Evolutionary conservation across 2,329 filamentous ascomycete genomes (phyloP).

Genomic region (Paramyrothecium sp.): DNA sequence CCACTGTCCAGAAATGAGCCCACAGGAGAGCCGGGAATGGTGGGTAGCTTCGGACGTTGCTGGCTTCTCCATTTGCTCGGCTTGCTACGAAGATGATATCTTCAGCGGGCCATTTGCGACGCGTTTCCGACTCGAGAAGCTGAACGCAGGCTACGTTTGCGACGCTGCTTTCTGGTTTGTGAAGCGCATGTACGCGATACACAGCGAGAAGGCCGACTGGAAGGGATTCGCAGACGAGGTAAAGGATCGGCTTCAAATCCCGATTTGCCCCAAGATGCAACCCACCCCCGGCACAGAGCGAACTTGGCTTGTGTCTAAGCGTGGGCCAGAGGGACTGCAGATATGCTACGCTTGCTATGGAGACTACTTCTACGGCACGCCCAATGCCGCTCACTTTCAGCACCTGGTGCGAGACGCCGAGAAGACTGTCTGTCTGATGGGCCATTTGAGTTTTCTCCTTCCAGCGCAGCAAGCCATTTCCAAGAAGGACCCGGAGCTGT

Average conservation of each 20-base stretch:
- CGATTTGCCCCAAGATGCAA: constrained; percentile 22
- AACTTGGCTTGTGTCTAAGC: constrained; percentile 30
- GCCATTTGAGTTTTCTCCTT: constrained; percentile 25
- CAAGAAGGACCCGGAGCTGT: constrained; percentile 24
- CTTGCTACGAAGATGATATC: constrained; percentile 36
- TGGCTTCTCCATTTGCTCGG: constrained; percentile 31
- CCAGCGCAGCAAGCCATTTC: constrained; percentile 27
- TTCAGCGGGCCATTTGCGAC: constrained; percentile 21
- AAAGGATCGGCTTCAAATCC: constrained; percentile 20
- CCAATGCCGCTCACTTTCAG: constrained; percentile 20
- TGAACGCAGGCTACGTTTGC: constrained; percentile 17
- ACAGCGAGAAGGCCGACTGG: constrained; percentile 27
- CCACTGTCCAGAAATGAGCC: constrained; percentile 12
- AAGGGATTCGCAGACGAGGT: constrained; percentile 27
- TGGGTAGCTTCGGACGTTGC: constrained; percentile 31
- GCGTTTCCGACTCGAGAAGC: constrained; percentile 20
- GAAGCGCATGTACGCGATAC: constrained; percentile 22
- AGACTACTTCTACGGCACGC: constrained; percentile 30
- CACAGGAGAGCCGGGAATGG: constrained; percentile 22
- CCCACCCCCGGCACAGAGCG: constrained; percentile 16
- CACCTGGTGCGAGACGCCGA: constrained; percentile 16
- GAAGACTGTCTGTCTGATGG: constrained; percentile 24
- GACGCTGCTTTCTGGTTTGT: constrained; percentile 29
- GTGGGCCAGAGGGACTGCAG: constrained; percentile 19
- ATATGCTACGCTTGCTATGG: constrained; percentile 35